phyloP scores from a whole-genome alignment of 768 basidiomycete genomes.

The Strobilomyces echinocephalus region DNA sequence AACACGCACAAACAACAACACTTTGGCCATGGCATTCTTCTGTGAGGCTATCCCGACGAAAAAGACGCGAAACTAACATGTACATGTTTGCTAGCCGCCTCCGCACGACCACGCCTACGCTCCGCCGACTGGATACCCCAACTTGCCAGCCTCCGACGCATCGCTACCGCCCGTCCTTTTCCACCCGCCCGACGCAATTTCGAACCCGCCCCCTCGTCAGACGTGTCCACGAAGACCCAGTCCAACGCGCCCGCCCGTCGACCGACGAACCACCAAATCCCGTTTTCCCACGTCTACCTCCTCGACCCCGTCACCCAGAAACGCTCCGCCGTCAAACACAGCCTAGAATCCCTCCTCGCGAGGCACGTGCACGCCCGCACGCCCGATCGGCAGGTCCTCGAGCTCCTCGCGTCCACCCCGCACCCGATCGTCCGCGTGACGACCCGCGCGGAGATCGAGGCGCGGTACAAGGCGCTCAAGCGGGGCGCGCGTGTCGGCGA shows the following conservation, averaged over 20 bases:
- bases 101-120: background rate
- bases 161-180: conserved; percentile 1
- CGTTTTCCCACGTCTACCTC: conserved; percentile 38
- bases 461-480: conserved; percentile 33
- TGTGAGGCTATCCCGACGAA: too few relatives aligned
- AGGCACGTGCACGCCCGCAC: conserved; percentile 14
- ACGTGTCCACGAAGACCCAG: background rate
- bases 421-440: conserved; percentile 59
- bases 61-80: too few relatives aligned
- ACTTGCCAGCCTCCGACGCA: conserved; percentile 1
- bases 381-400: conserved; percentile 37
- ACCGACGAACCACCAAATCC: conserved; percentile 40
- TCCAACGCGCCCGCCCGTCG: conserved; percentile 3
- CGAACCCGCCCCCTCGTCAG: background rate
- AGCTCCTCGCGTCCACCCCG: conserved; percentile 49
- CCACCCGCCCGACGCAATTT: conserved; percentile 15
- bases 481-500: conserved; percentile 27
- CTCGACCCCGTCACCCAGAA: conserved; percentile 43
- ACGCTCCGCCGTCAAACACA: conserved; percentile 31
- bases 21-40: too few relatives aligned
- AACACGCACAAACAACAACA: too few relatives aligned
- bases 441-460: conserved; percentile 40
- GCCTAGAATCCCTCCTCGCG: conserved; percentile 42
- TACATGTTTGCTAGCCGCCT: background rate
- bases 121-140: background rate